Evolutionary conservation across 192 early-diverging fungal genomes (phyloP), one percentile per base, ranked within the genome.

Genomic region (Neocallimastix lanati): DNA sequence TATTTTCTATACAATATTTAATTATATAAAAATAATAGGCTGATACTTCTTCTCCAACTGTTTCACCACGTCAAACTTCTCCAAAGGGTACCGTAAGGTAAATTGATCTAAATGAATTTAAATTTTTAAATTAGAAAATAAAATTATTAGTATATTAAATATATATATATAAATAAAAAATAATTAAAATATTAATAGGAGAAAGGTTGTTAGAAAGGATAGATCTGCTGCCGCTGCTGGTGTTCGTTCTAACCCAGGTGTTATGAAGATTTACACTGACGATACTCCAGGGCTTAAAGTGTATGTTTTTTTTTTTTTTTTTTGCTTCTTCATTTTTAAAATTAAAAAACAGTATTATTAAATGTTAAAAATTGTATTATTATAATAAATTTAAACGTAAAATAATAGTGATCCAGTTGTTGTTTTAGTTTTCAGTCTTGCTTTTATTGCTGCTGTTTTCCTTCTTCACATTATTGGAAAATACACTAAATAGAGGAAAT

Each of bases 391-490:
- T n/a, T n/a, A n/a, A n/a, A n/a, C n/a, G n/a, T n/a, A n/a, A n/a
- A n/a, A n/a, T n/a, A 28, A 81, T 83, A 94, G 93, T 84, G 96
- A 98, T 86, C 98, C 98, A 29, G 96, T 99, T 29, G 95, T 96
- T 16, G 98, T 99, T 76, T 89, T 99, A 18, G 94, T 99, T 29
- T 91, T 95, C 76, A 93, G 93, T 76, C 90, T 99, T 82, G 94
- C 95, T 28, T 99, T 98, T 83, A 99, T 99, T 85, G 98, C 96
- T 27, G 93, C 94, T 25, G 98, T 99, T 29, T 99, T 99, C 83
- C 87, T 96, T 81, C 92, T 99, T 76, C 98, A 99, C 85, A 96
- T 99, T 77, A 92, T 93, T 83, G 95, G 95, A 83, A 94, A 94
- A 82, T 90, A 93, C 79, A 92, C 92, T 67, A 88, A 92, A 82